A percentile compares a stretch with the other conserved stretches of the same genome.
Conservation (phyloP, 805 yeast genomes). For the Ogataea saltuana region DNA sequence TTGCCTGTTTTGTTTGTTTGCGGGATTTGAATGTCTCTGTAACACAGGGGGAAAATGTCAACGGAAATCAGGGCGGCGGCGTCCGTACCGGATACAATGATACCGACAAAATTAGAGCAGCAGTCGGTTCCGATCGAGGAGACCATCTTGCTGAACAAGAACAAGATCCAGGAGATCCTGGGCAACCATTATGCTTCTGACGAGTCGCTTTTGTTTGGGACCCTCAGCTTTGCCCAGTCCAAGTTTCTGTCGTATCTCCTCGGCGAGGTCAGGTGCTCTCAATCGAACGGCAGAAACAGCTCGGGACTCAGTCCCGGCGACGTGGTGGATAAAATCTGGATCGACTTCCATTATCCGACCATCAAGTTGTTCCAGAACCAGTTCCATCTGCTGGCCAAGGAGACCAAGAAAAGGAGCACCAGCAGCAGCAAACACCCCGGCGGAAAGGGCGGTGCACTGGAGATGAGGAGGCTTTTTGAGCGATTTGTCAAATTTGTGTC, state of each 20-base stretch:
- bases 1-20: too few relatives aligned
- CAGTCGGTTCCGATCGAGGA: slow-evolving; percentile 21
- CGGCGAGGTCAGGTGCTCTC: slow-evolving; percentile 31
- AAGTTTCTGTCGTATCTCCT: slow-evolving; percentile 46
- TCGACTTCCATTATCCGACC: slow-evolving; percentile 62
- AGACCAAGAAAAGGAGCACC: slow-evolving; percentile 23
- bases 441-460: slow-evolving; percentile 39
- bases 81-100: slow-evolving; percentile 3
- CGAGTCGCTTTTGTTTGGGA: slow-evolving; percentile 47
- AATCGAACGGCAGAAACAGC: neutral
- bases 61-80: slow-evolving; percentile 4
- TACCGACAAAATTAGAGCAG: neutral
- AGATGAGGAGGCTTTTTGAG: slow-evolving; percentile 56
- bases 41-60: neutral
- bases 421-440: slow-evolving; percentile 13
- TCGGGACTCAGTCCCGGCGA: slow-evolving; percentile 22
- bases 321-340: slow-evolving; percentile 57
- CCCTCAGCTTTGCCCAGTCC: slow-evolving; percentile 49
- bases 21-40: slow-evolving; percentile 1
- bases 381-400: slow-evolving; percentile 27
- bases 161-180: slow-evolving; percentile 34
- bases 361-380: slow-evolving; percentile 54
- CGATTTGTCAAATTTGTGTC: slow-evolving; percentile 50
- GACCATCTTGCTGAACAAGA: slow-evolving; percentile 25
- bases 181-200: slow-evolving; percentile 38